These are phyloP conservation scores for Yamadazyma taylorii DNA, from an alignment of 1,139 yeast genomes.

Conservation along the genomic window DNA sequence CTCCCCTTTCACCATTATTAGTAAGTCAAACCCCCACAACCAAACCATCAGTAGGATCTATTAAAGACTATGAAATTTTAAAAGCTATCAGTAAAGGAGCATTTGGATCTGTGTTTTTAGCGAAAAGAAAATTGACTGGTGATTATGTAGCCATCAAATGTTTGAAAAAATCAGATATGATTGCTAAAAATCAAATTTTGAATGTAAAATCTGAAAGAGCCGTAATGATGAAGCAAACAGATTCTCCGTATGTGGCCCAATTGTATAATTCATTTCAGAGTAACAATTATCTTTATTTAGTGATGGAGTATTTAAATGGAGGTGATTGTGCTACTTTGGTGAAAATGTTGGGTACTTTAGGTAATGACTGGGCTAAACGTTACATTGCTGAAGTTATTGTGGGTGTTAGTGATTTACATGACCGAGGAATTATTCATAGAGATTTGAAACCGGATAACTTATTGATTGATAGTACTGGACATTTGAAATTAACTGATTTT, in stretches of 20 bases:
- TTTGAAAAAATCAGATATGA: constrained; percentile 92
- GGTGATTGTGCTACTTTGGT: constrained; percentile 93
- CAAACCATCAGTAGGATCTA: constrained; percentile 62
- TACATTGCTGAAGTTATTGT: constrained; percentile 89
- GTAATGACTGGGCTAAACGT: constrained; percentile 84
- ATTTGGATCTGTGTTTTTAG: constrained; percentile 90
- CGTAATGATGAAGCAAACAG: constrained; percentile 95
- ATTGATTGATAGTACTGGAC: constrained; percentile 83
- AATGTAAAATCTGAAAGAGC: constrained; percentile 95
- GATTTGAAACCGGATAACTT: constrained; percentile 95
- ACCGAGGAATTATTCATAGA: constrained; percentile 87
- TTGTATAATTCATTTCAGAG: constrained; percentile 88
- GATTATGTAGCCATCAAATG: constrained; percentile 96
- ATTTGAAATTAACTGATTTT: constrained; percentile 89
- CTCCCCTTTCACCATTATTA: constrained; percentile 80
- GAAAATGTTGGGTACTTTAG: constrained; percentile 75
- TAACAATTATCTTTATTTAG: constrained; percentile 80
- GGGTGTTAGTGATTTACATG: constrained; percentile 88
- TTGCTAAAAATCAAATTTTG: constrained; percentile 92
- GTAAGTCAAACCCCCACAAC: constrained; percentile 59
- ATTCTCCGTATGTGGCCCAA: constrained; percentile 91
- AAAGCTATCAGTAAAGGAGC: constrained; percentile 98
- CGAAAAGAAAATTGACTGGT: constrained; percentile 81
- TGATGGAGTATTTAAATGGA: constrained; percentile 95
- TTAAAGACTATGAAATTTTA: constrained; percentile 83